Evolutionary conservation across 352 stramenopile genomes (phyloP), one percentile per base, ranked within the genome.

Genomic region (Pythium phragmitis): DNA sequence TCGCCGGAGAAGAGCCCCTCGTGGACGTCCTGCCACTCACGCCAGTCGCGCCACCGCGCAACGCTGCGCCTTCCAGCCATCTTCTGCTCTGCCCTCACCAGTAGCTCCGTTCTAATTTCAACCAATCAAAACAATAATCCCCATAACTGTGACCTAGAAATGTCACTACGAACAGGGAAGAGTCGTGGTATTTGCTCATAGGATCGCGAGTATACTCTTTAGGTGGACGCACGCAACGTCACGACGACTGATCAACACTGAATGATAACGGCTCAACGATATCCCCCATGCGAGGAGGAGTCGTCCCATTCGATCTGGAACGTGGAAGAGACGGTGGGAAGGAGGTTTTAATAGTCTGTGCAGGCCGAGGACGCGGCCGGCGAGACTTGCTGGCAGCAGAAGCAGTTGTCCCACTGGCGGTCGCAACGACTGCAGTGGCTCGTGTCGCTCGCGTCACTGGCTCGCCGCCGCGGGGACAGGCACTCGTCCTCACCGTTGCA

Each of bases 401-500:
- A 88, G 70, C 83, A 92, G 47, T 80, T 76, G 69, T 90, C 80
- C 83, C 83, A 92, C 37, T 83, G 70, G 46, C 73, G 72, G 2
- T 86, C 71, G 54, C 83, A 92, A 21, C 79, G 83, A 63, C 80
- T 90, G 64, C 80, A 90, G 43, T 78, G 80, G 59, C 80, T 90
- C 51, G 72, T 60, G 53, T 88, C 76, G 57, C 82, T 91, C 39
- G 74, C 82, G n/a, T 67, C 72, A 60, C 82, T 82, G 0, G 75
- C 79, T 26, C 30, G 54, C 39, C 54, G 60, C 43, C 60, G 53
- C 12, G 76, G 74, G 52, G 81, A 88, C 42, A 91, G 72, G 16
- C 73, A 75, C 60, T 91, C 79, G 61, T 92, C 80, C 52, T 94
- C 82, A 50, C 85, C 87, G 60, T 91, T 91, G 74, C 86, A 94